A percentile compares a stretch with the other conserved stretches of the same genome.
Evolutionary conservation across 371 early-diverging fungal species (phyloP).

Genomic region (Lichtheimia hyalospora): DNA sequence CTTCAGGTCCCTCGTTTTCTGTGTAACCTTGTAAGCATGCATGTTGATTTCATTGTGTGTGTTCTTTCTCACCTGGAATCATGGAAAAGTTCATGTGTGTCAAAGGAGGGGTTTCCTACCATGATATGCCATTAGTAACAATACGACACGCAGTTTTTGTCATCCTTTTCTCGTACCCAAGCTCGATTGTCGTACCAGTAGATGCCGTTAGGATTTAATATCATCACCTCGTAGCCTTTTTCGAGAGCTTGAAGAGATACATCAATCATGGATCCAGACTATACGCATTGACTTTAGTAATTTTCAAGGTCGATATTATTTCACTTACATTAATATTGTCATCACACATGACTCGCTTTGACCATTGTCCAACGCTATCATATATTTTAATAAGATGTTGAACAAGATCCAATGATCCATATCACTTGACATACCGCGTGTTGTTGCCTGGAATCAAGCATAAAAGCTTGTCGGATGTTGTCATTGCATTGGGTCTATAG

Average conservation of each 20-base stretch:
- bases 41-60: no score
- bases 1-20: slow-evolving; percentile 42
- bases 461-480: slow-evolving; percentile 41
- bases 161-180: slow-evolving; percentile 18
- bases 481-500: slow-evolving; percentile 45
- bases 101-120: slow-evolving; percentile 11
- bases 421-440: slow-evolving; percentile 24
- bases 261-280: slow-evolving; percentile 46
- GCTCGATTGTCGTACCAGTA: slow-evolving; percentile 38
- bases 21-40: background rate
- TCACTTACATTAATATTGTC: slow-evolving; percentile 34
- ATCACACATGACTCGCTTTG: slow-evolving; percentile 44
- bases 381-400: background rate
- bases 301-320: background rate
- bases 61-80: slow-evolving; percentile 12
- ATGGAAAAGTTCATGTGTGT: slow-evolving; percentile 12
- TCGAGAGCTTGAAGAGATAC: slow-evolving; percentile 22
- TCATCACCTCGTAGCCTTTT: slow-evolving; percentile 43
- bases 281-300: background rate
- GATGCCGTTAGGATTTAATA: slow-evolving; percentile 46
- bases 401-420: background rate
- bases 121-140: no score
- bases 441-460: slow-evolving; percentile 42
- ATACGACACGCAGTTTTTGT: no score
- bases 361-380: slow-evolving; percentile 46